Conservation (phyloP, 768 basidiomycete species). For the Nidularia pulvinata region DNA sequence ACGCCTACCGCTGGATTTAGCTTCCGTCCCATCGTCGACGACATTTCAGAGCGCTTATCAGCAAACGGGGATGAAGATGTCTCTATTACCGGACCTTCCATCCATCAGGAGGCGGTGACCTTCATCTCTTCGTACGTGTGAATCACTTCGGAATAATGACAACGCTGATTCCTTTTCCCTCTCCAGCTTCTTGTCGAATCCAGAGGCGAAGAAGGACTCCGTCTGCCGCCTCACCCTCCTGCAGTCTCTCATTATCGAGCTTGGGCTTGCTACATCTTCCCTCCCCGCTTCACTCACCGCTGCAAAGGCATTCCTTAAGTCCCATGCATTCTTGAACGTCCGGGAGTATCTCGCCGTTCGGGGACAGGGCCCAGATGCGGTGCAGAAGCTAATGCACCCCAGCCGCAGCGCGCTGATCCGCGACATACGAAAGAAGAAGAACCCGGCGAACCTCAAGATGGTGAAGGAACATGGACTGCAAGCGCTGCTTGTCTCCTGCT, state of each 20-base stretch:
- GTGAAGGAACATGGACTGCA: conserved; percentile 66
- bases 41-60: conserved; percentile 43
- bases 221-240: conserved; percentile 58
- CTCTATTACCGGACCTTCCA: conserved; percentile 20
- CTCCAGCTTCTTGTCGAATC: conserved; percentile 51
- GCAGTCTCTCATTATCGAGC: conserved; percentile 75
- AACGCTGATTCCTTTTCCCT: conserved; percentile 1
- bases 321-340: conserved; percentile 69
- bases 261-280: conserved; percentile 55
- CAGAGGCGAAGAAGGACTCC: conserved; percentile 36
- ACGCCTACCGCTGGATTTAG: conserved; percentile 20
- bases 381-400: conserved; percentile 62
- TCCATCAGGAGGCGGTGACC: conserved; percentile 57
- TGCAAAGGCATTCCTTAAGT: conserved; percentile 68
- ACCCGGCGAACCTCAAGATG: conserved; percentile 45
- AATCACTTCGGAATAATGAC: conserved; percentile 1
- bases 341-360: conserved; percentile 72
- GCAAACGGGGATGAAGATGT: conserved; percentile 27
- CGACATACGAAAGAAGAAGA: conserved; percentile 48
- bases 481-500: conserved; percentile 60
- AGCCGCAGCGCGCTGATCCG: conserved; percentile 61
- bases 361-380: conserved; percentile 57
- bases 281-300: conserved; percentile 63
- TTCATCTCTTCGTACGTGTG: conserved; percentile 62
- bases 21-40: conserved; percentile 46